phyloP scores from a whole-genome alignment of 306 rosid species.

The Elaeagnus macrophylla region DNA sequence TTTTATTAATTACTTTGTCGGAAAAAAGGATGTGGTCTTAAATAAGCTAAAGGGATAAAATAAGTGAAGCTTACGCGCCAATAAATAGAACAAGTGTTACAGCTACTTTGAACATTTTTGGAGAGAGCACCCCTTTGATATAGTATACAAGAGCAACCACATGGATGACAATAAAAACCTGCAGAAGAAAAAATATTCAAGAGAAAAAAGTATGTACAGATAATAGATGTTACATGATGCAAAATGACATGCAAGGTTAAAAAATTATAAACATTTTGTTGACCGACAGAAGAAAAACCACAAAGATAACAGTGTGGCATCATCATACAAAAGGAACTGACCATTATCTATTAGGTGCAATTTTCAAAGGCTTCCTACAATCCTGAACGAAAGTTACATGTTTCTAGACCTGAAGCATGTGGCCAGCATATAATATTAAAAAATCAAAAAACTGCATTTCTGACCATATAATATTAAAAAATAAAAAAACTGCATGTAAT shows the following conservation, averaged over 20 bases:
- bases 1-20: no score
- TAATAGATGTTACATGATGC: background rate
- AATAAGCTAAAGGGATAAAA: conserved; percentile 14
- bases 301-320: no score
- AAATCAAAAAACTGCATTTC: no score
- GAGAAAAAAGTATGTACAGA: background rate
- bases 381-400: background rate
- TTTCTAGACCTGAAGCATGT: background rate
- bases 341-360: no score
- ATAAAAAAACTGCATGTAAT: no score
- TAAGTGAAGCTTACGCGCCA: conserved; percentile 65
- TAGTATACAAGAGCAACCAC: conserved; percentile 93
- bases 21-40: background rate
- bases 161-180: conserved; percentile 94
- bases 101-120: conserved; percentile 91
- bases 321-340: no score
- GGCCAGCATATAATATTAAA: no score
- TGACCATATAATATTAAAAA: no score
- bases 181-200: conserved; percentile 2
- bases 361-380: no score
- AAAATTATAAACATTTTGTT: no score
- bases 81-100: conserved; percentile 67
- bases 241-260: no score
- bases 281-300: no score
- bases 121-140: conserved; percentile 81